These are phyloP conservation scores for Tolypocladium capitatum DNA, from an alignment of 2,329 filamentous ascomycete species.

Conservation along the genomic window DNA sequence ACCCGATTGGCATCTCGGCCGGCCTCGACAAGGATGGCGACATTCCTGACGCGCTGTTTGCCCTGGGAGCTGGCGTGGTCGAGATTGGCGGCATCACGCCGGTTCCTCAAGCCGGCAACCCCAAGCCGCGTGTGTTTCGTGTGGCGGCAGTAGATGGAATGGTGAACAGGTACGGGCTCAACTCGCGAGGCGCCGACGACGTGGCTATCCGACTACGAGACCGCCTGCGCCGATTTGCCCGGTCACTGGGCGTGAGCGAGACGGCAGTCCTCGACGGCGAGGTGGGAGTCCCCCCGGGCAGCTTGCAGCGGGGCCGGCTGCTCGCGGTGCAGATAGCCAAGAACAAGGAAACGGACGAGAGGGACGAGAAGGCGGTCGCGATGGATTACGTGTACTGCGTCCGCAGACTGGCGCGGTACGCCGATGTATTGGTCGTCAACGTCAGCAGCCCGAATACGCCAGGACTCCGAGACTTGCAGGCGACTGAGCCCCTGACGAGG, in stretches of 20 bases:
- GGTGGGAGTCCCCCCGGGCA: slow-evolving; percentile 69
- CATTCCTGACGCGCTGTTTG: slow-evolving; percentile 73
- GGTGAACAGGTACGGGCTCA: slow-evolving; percentile 93
- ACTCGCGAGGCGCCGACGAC: slow-evolving; percentile 77
- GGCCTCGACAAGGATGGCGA: slow-evolving; percentile 92
- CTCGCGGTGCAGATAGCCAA: slow-evolving; percentile 91
- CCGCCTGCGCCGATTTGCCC: slow-evolving; percentile 66
- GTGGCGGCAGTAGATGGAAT: slow-evolving; percentile 72
- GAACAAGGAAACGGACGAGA: slow-evolving; percentile 84
- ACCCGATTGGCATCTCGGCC: slow-evolving; percentile 89
- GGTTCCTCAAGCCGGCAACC: slow-evolving; percentile 76
- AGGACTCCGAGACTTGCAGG: slow-evolving; percentile 76
- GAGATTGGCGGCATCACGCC: slow-evolving; percentile 89
- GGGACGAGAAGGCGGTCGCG: slow-evolving; percentile 68
- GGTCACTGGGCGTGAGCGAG: slow-evolving; percentile 56
- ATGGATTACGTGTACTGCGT: slow-evolving; percentile 86
- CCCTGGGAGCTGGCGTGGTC: slow-evolving; percentile 71
- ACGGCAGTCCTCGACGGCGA: slow-evolving; percentile 62
- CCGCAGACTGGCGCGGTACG: slow-evolving; percentile 67
- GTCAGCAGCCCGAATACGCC: slow-evolving; percentile 95
- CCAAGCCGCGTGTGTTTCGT: slow-evolving; percentile 76
- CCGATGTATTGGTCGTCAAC: slow-evolving; percentile 95
- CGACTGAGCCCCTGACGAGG: slow-evolving; percentile 65
- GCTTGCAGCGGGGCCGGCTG: slow-evolving; percentile 59
- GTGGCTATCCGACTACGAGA: slow-evolving; percentile 70